Conservation (phyloP, 495 filamentous ascomycete species). For the Hypoxylon lienhwacheense region DNA sequence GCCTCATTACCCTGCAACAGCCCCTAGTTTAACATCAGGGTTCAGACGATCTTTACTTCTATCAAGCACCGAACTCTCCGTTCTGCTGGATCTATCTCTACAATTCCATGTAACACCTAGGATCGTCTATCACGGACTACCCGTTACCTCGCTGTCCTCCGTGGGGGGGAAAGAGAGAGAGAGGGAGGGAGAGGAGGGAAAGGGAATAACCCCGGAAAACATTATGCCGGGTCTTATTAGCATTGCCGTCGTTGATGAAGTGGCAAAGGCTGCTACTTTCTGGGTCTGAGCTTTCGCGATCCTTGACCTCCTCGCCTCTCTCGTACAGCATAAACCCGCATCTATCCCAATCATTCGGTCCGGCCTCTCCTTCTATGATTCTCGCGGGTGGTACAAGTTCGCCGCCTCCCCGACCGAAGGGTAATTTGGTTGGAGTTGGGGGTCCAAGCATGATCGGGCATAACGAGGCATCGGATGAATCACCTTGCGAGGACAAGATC, state of each 20-base stretch:
- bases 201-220: slow-evolving; percentile 6
- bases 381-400: slow-evolving; percentile 31
- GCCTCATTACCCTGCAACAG: slow-evolving; percentile 31
- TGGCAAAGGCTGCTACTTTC: slow-evolving; percentile 1
- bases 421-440: slow-evolving; percentile 17
- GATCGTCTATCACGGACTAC: slow-evolving; percentile 14
- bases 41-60: slow-evolving; percentile 33
- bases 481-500: slow-evolving; percentile 5
- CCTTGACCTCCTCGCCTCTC: slow-evolving; percentile 9
- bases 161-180: no score
- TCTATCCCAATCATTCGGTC: slow-evolving; percentile 30
- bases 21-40: slow-evolving; percentile 28
- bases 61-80: slow-evolving; percentile 31
- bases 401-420: slow-evolving; percentile 22
- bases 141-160: slow-evolving; percentile 6
- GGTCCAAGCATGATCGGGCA: background rate
- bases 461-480: slow-evolving; percentile 4
- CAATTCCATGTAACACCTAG: slow-evolving; percentile 14
- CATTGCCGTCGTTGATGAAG: slow-evolving; percentile 4
- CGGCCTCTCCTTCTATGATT: slow-evolving; percentile 29
- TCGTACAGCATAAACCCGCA: slow-evolving; percentile 9
- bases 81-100: slow-evolving; percentile 21
- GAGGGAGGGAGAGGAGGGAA: no score
- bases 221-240: slow-evolving; percentile 1
- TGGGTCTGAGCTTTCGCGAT: background rate